These are phyloP conservation scores for Paraconiothyrium sp. DNA, from an alignment of 2,329 filamentous ascomycete species.

Conservation along the genomic window DNA sequence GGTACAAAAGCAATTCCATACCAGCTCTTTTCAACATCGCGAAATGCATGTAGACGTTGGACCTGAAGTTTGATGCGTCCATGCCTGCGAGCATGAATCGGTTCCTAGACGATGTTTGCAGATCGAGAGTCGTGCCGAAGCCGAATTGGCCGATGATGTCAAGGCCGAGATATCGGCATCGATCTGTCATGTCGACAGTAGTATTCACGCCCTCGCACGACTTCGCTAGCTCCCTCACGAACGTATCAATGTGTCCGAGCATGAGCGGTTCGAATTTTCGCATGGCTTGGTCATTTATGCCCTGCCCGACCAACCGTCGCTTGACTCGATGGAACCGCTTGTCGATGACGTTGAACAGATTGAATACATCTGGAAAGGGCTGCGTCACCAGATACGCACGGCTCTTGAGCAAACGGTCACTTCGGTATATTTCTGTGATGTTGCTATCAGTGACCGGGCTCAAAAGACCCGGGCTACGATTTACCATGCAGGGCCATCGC, in stretches of 20 bases:
- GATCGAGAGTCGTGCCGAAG: constrained; percentile 44
- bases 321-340: constrained; percentile 50
- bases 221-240: constrained; percentile 4
- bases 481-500: constrained; percentile 56
- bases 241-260: constrained; percentile 2
- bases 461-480: constrained; percentile 20
- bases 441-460: background rate
- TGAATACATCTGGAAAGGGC: constrained; percentile 7
- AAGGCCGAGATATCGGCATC: constrained; percentile 29
- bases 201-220: background rate
- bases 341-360: constrained; percentile 41
- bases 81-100: constrained; percentile 36
- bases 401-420: constrained; percentile 23
- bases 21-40: constrained; percentile 17
- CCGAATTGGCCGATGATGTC: constrained; percentile 55
- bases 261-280: constrained; percentile 48
- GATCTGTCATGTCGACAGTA: constrained; percentile 21
- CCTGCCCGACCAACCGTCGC: constrained; percentile 50
- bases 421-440: constrained; percentile 23
- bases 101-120: constrained; percentile 39
- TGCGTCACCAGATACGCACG: constrained; percentile 22
- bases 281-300: constrained; percentile 51
- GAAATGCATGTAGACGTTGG: constrained; percentile 26
- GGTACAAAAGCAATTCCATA: constrained; percentile 19
- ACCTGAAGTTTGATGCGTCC: constrained; percentile 28